Percentiles rank a stretch among this genome's conserved stretches.
These are phyloP conservation scores for Chaetomiaceae sp. DNA, from an alignment of 2,329 filamentous ascomycete species.

Conservation along the genomic window DNA sequence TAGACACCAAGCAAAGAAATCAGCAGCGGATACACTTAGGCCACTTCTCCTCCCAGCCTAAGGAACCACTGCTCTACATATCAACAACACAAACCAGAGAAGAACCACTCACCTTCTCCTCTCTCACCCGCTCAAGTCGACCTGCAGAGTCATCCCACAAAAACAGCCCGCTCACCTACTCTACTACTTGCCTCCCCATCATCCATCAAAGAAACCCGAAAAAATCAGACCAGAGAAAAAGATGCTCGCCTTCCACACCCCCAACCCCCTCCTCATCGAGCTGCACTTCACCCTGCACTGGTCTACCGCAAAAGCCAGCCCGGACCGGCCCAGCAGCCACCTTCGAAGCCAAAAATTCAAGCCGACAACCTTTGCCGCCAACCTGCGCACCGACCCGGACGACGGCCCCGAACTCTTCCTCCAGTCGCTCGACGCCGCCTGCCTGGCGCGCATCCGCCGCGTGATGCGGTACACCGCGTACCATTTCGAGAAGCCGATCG, in stretches of 20 bases:
- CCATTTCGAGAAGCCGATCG: not conserved
- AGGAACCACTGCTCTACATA: no score
- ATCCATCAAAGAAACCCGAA: no score
- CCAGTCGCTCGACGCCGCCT: constrained; percentile 9
- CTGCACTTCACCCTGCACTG: constrained; percentile 14
- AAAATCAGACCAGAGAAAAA: no score
- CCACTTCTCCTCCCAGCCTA: no score
- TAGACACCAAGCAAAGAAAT: no score
- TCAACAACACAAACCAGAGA: no score
- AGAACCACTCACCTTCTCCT: no score
- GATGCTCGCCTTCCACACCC: not conserved
- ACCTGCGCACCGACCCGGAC: not conserved
- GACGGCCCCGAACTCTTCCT: constrained; percentile 9
- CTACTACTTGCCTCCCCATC: no score
- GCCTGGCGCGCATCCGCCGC: constrained; percentile 13
- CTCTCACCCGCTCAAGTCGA: no score
- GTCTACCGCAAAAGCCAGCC: not conserved
- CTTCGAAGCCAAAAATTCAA: not conserved
- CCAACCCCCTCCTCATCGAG: constrained; percentile 9
- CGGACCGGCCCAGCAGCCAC: not conserved
- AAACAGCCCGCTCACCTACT: no score
- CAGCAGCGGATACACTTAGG: no score
- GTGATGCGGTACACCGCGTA: constrained; percentile 3
- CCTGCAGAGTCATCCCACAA: no score
- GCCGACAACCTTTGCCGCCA: constrained; percentile 5